Base-by-base conservation (phyloP, 176 grass and related monocot species). In the Oryza glumipatula region DNA sequence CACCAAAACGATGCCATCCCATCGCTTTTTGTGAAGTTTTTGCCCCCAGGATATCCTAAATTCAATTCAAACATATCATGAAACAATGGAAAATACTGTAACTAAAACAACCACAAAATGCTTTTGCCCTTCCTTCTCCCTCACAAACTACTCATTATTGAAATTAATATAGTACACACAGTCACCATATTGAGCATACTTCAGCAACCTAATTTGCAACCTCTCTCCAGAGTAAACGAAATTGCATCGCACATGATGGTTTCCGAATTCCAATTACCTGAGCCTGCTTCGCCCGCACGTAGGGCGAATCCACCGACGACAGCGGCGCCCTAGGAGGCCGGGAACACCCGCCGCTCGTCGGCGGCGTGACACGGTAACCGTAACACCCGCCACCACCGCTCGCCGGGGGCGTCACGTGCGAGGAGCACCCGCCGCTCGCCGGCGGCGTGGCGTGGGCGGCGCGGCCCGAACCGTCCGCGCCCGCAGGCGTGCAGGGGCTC, bases 261-360 rank as follows among this genome's bases (percentile, higher is more conserved):
- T 13, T 11, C 2, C 15, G 43, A 17, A 2, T 17, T 15, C 1
- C 15, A 65, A 68, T 90, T 89, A 89, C 91, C 91, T 92, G 87
- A 24, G 77, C 91, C 67, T 89, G 87, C 80, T 89, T 92, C 26
- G 87, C 87, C 73, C 91, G 72, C 77, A 84, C 66, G 71, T 89
- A 92, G 4, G 87, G 87, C 5, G 91, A 89, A 61, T 92, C 87
- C 61, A 61, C 66, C 7, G 87, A 44, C 5, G 87, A 35, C 30
- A 79, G 11, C 38, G 75, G 90, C 83, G 75, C 70, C 68, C 83
- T 86, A 2, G 78, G 86, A 9, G 83, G 90, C 52, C 76, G 72
- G 33, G 70, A 74, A 43, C 64, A 58, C 11, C 73, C 66, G 10
- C 54, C 65, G n/a, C 76, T 78, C 24, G 4, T 19, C 24, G 76